A percentile compares a stretch with the other conserved stretches of the same genome.
Evolutionary conservation across 768 basidiomycete genomes (phyloP).

Genomic region (Amanita thiersii): DNA sequence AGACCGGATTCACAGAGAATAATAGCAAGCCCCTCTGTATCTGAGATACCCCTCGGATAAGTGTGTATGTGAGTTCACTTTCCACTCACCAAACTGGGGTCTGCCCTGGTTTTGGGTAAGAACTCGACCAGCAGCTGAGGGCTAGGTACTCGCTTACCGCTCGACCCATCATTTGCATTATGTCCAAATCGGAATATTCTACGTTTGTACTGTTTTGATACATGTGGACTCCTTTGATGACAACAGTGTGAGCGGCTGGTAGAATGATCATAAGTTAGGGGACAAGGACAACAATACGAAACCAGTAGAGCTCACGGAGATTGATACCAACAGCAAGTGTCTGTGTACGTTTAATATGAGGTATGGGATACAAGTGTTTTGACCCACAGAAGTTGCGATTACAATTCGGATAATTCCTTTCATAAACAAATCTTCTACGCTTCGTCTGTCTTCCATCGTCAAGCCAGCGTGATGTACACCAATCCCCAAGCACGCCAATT

Average conservation of each 20-base stretch:
- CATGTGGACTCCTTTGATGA: slow-evolving; percentile 84
- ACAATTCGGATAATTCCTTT: slow-evolving; percentile 58
- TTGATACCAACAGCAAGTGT: slow-evolving; percentile 97
- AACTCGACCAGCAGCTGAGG: background rate
- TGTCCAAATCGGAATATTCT: slow-evolving; percentile 89
- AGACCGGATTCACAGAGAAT: slow-evolving; percentile 74
- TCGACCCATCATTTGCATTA: slow-evolving; percentile 95
- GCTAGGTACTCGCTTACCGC: slow-evolving; percentile 47
- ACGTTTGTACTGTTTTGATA: slow-evolving; percentile 62
- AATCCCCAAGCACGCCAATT: slow-evolving; percentile 64
- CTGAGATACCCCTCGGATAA: slow-evolving; percentile 24
- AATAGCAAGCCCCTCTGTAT: slow-evolving; percentile 76
- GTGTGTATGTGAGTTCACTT: background rate
- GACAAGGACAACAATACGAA: slow-evolving; percentile 3
- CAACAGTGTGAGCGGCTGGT: slow-evolving; percentile 86
- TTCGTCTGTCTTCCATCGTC: slow-evolving; percentile 58
- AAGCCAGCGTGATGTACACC: slow-evolving; percentile 93
- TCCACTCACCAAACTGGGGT: slow-evolving; percentile 71
- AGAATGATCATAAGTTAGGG: background rate
- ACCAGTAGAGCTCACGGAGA: slow-evolving; percentile 52
- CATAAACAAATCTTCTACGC: slow-evolving; percentile 68
- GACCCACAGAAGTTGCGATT: slow-evolving; percentile 74
- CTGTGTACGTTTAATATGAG: slow-evolving; percentile 26
- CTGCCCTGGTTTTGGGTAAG: slow-evolving; percentile 48
- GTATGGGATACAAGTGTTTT: background rate